A percentile compares a stretch with the other conserved stretches of the same genome.
Conservation (phyloP, 805 yeast species). For the Hanseniaspora singularis region DNA sequence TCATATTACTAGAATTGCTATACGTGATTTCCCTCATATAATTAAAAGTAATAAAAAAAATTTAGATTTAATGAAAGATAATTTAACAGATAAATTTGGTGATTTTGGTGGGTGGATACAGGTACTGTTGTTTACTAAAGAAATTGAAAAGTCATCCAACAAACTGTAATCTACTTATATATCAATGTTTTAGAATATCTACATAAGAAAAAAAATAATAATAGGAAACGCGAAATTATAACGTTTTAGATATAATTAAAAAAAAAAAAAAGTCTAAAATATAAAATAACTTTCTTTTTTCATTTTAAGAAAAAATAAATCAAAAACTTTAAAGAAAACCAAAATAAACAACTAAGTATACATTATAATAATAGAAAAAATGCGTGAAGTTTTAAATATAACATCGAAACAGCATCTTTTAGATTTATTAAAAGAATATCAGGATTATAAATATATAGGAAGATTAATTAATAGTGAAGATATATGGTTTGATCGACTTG, state of each 20-base stretch:
- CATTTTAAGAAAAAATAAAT: too few relatives aligned
- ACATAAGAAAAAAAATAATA: too few relatives aligned
- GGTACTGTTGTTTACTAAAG: slow-evolving; percentile 81
- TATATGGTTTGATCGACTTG: slow-evolving; percentile 6
- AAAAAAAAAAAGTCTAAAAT: too few relatives aligned
- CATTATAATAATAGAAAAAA: background rate
- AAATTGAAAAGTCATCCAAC: slow-evolving; percentile 38
- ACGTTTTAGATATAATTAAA: too few relatives aligned
- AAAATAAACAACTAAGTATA: too few relatives aligned
- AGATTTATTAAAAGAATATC: background rate
- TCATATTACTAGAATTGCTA: slow-evolving; percentile 83
- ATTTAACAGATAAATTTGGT: slow-evolving; percentile 67
- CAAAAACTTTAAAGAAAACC: too few relatives aligned
- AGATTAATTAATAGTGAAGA: slow-evolving; percentile 7
- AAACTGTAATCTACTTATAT: too few relatives aligned
- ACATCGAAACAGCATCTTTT: background rate
- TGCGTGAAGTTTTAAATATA: background rate
- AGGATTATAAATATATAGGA: slow-evolving; percentile 12
- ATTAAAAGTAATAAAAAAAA: slow-evolving; percentile 34
- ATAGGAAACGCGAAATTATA: too few relatives aligned
- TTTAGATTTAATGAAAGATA: slow-evolving; percentile 40
- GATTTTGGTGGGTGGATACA: slow-evolving; percentile 98
- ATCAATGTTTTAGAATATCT: too few relatives aligned
- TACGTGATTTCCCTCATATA: slow-evolving; percentile 46
- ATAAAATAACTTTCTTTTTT: too few relatives aligned